Evolutionary conservation across 148 eudicot species (phyloP).

Genomic region (Cornus suecica): DNA sequence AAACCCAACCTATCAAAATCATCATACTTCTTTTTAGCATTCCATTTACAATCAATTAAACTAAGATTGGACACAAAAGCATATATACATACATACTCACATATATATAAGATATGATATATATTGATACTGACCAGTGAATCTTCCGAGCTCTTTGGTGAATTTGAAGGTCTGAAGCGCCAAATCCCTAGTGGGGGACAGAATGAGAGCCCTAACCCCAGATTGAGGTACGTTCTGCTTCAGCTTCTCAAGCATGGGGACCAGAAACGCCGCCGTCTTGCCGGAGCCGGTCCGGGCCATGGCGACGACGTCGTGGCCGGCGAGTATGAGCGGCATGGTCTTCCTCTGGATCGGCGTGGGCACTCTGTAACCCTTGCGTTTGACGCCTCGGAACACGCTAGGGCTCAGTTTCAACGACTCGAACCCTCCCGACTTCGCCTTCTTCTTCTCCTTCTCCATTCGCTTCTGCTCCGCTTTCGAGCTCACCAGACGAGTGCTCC

Average conservation of each 20-base stretch:
- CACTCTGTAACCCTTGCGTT: slow-evolving; percentile 76
- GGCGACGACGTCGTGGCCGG: slow-evolving; percentile 87
- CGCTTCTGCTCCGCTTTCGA: slow-evolving; percentile 58
- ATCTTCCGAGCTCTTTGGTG: slow-evolving; percentile 65
- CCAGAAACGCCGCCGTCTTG: slow-evolving; percentile 88
- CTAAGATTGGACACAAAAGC: neutral
- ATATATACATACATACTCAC: neutral
- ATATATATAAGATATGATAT: neutral
- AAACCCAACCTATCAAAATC: neutral
- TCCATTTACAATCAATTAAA: neutral
- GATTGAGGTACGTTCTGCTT: slow-evolving; percentile 66
- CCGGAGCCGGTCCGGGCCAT: slow-evolving; percentile 99
- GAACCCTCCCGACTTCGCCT: slow-evolving; percentile 88
- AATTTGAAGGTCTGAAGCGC: slow-evolving; percentile 89
- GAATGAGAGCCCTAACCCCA: slow-evolving; percentile 79
- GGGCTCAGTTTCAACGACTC: slow-evolving; percentile 59
- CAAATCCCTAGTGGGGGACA: slow-evolving; percentile 88
- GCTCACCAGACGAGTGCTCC: slow-evolving; percentile 33
- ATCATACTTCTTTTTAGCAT: neutral
- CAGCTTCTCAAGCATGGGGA: slow-evolving; percentile 89
- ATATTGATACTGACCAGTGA: slow-evolving; percentile 49
- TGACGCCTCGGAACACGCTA: slow-evolving; percentile 56
- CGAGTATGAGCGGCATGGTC: slow-evolving; percentile 79
- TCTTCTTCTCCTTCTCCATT: slow-evolving; percentile 48
- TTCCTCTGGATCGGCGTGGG: slow-evolving; percentile 97